Evolutionary conservation across 805 yeast species (phyloP), one percentile per base, ranked within the genome.

Genomic region (Tetrapisispora iriomotensis): DNA sequence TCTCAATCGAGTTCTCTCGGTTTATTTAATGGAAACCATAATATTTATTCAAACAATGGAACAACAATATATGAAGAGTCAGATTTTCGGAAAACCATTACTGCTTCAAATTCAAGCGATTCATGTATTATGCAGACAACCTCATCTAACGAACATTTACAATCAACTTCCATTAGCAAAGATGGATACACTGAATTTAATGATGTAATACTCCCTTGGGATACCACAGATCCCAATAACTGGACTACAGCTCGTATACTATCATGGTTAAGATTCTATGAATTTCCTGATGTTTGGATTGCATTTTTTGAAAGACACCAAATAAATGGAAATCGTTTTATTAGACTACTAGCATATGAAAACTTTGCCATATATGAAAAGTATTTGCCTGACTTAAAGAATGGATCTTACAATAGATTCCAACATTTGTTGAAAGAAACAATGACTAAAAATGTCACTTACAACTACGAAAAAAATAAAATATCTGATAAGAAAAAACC

Each of bases 201-300:
- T 28, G 54, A 53, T 37, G 39, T 61, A 25, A 49, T 61, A 18
- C 39, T 65, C 10, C 60, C 68, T 2, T 75, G 79, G 79, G 66
- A 69, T 19, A 74, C 71, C 0, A 65, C 66, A 24, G 67, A 67
- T 39, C 75, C 82, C 1, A 68, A 67, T 6, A 79, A 75, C 42
- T 86, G 96, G 96, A 75, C 79, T 1, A 62, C 72, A 45, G 75
- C 70, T n/a, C 67, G 82, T 38, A 88, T 86, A 1, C 43, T 68
- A 0, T 55, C 63, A 35, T 87, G 95, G 94, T 66, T 87, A 20
- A 77, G 71, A 7, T 49, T 59, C n/a, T 71, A 86, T 54, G 68
- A 72, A 17, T 87, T 87, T 60, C 80, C 81, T 47, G 72, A 70
- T 3, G 65, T 79, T 12, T 87, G 96, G 96, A 65, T 72, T n/a